Evolutionary conservation across 2,329 filamentous ascomycete species (phyloP).

Genomic region (Myriosclerotinia scirpicola): DNA sequence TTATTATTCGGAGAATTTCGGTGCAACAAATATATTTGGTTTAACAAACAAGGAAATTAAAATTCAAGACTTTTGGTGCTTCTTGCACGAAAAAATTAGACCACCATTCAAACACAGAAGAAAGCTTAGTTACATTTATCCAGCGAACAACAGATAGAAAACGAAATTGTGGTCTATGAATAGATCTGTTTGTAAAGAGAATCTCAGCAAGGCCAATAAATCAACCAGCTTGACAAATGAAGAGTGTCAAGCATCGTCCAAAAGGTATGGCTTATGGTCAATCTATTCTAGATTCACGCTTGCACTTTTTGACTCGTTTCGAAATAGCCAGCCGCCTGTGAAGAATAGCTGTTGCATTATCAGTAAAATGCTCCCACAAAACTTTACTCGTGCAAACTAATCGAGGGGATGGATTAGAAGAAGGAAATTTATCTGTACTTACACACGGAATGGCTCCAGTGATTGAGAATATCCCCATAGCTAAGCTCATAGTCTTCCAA

Average conservation of each 20-base stretch:
- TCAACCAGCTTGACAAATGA: neutral
- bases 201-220: neutral
- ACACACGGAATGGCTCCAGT: conserved; percentile 58
- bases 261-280: neutral
- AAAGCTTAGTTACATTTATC: conserved; percentile 4
- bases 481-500: conserved; percentile 54
- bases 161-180: neutral
- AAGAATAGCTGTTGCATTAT: conserved; percentile 5
- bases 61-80: neutral
- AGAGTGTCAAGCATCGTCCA: neutral
- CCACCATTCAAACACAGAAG: neutral
- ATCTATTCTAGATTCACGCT: neutral
- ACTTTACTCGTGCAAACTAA: neutral
- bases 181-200: neutral
- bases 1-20: neutral
- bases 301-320: neutral
- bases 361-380: neutral
- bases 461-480: conserved; percentile 44
- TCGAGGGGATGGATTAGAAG: neutral
- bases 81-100: neutral
- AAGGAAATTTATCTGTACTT: conserved; percentile 52
- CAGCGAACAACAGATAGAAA: neutral
- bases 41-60: neutral
- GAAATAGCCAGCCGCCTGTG: conserved; percentile 29
- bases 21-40: neutral